Evolutionary conservation across 768 basidiomycete genomes (phyloP), one percentile per base, ranked within the genome.

Genomic region (Lactifluus hygrophoroides): DNA sequence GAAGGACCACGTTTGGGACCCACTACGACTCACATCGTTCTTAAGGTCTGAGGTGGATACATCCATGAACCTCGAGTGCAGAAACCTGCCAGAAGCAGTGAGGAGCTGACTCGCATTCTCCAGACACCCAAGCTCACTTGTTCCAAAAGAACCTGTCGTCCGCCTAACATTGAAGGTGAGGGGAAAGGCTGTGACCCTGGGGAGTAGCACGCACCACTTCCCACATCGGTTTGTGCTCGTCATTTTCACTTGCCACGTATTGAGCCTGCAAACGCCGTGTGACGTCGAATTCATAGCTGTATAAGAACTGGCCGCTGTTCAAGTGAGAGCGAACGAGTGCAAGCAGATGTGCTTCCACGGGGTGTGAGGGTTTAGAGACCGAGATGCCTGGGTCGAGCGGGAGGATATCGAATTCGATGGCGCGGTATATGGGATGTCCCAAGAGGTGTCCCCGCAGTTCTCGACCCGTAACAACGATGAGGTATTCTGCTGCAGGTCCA

Each of bases 121-220:
- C 14, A 25, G 25, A 49, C 5, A 25, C 51, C 17, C 5, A 40
- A 13, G 68, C 72, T 47, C 57, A 88, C 82, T 83, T 89, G 72
- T 99, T 99, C 95, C 95, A 99, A 73, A 98, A 98, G 74, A 99
- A 99, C 62, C 94, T 80, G 67, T 96, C 93, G 64, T 99, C 96
- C 38, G 86, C 87, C 86, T 94, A 66, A 23, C 14, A 23, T 34
- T 6, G 13, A 51, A 19, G 35, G 11, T 60, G 16, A 60, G 57
- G 27, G 48, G 34, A 27, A 35, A 30, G 28, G 40, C 35, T 8
- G 19, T 35, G 42, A 54, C 37, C 14, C 48, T 50, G 50, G 23
- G 45, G 49, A 35, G 40, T n/a, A 44, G 14, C 16, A 77, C 82
- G 55, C 68, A 90, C 92, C 71, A 81, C 77, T 74, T 91, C 82